Evolutionary conservation across 2,329 filamentous ascomycete species (phyloP), one percentile per base, ranked within the genome.

Genomic region (Nothomitra cinnamomea): DNA sequence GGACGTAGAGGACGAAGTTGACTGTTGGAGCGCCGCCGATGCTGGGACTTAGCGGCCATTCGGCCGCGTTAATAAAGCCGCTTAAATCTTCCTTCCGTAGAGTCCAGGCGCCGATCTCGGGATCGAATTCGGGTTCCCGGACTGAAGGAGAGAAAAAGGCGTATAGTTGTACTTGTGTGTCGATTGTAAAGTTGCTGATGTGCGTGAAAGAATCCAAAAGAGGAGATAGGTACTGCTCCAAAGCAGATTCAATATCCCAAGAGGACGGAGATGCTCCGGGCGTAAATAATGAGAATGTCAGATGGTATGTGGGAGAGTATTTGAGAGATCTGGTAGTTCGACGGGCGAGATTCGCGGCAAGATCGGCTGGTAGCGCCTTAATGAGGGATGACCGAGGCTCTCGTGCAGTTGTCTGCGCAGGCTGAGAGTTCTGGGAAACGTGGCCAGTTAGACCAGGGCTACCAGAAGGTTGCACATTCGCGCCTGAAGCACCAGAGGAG

Each of bases 141-240:
- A 82, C 74, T 1, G 78, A 80, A 0, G 79, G 78, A 1, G 80
- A 78, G 57, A 82, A 78, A 1, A 72, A 72, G 4, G 92, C 90
- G 64, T 95, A 95, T 0, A 96, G 76, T 68, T 98, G 92, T 2
- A 98, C 85, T 68, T 98, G 92, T 0, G 88, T 94, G 64, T 96
- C 89, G 51, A 96, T 83, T 13, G 89, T 95, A 63, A 98, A 96
- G 65, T 94, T 90, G 71, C 89, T 92, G 59, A 95, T 94, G 0
- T 83, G 75, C 0, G 80, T 78, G 25, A 96, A 77, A 24, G 87
- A 81, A 43, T 85, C 75, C 0, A 98, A 74, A 48, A 96, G 75
- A 0, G 92, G 90, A 53, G 78, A 73, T 66, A 98, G 80, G 66
- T 94, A 90, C 59, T 85, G 77, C 22, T 82, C 75, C 8, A 96